Conservation (phyloP, 108 stramenopile species). For the Nannochloropsis salina region DNA sequence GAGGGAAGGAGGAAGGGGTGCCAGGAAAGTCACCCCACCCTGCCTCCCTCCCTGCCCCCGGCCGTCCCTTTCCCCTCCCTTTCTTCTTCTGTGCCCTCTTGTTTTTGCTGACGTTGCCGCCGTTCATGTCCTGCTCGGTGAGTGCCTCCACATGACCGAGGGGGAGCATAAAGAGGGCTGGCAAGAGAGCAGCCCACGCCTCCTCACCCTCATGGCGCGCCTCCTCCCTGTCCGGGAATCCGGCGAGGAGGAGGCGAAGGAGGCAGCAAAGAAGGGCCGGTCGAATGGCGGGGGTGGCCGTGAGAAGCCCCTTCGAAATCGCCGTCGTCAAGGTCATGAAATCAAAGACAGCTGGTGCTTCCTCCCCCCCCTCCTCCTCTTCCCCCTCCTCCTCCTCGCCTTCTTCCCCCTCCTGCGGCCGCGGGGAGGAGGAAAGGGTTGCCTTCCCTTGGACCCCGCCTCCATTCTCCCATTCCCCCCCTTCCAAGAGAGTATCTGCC, state of each 20-base stretch:
- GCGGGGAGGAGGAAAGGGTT: neutral
- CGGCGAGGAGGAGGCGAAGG: neutral
- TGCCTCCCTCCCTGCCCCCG: neutral
- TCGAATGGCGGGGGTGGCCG: neutral
- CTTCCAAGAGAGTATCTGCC: no score
- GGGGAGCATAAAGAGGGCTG: no score
- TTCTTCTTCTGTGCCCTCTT: neutral
- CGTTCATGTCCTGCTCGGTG: no score
- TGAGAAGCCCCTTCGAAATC: neutral
- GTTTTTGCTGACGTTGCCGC: no score
- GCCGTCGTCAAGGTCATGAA: neutral
- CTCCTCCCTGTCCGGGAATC: no score
- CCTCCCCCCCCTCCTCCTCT: neutral
- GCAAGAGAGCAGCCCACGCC: no score
- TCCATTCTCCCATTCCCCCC: neutral
- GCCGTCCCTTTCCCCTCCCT: neutral
- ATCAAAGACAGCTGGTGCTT: neutral
- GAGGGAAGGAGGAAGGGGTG: slow-evolving; percentile 6
- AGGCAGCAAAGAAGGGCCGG: neutral
- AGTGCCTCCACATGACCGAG: no score
- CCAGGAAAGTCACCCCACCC: neutral
- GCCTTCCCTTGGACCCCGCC: neutral
- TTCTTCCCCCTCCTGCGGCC: neutral
- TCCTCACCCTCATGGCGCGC: no score
- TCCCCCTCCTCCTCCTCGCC: neutral